These are phyloP conservation scores for Phytomonas sp. DNA, from an alignment of 208 protist species.

Conservation along the genomic window DNA sequence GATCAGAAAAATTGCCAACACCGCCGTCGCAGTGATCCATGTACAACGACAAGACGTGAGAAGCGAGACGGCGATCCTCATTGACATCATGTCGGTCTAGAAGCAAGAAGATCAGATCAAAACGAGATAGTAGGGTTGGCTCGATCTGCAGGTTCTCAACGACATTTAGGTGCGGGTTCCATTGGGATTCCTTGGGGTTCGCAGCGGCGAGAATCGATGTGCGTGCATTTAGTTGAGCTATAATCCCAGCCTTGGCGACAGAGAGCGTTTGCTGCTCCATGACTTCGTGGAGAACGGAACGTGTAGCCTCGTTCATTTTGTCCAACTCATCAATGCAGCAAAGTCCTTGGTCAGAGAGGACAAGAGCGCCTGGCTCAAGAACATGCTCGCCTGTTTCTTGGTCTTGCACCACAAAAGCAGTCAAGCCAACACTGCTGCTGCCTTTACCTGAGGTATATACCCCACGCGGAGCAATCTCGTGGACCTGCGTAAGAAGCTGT, in stretches of 20 bases:
- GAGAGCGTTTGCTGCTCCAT: conserved; percentile 99
- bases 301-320: conserved; percentile 98
- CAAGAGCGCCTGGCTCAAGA: conserved; percentile 97
- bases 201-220: conserved; percentile 99
- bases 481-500: conserved; percentile 98
- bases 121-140: conserved; percentile 97
- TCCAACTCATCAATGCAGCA: conserved; percentile 99
- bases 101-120: conserved; percentile 97
- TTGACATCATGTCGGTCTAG: conserved; percentile 93
- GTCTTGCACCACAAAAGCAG: conserved; percentile 97
- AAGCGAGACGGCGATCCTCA: conserved; percentile 91
- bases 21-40: conserved; percentile 26
- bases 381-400: conserved; percentile 96
- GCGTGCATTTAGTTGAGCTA: conserved; percentile 97
- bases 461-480: conserved; percentile 96
- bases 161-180: conserved; percentile 95
- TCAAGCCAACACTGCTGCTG: conserved; percentile 97
- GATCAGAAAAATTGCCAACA: neutral
- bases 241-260: conserved; percentile 99
- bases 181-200: conserved; percentile 98
- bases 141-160: conserved; percentile 98
- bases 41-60: conserved; percentile 97
- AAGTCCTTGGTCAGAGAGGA: conserved; percentile 97
- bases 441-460: conserved; percentile 99
- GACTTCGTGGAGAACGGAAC: conserved; percentile 98